These are phyloP conservation scores for Eimeria acervulina DNA, from an alignment of 169 alveolate species.

Conservation along the genomic window DNA sequence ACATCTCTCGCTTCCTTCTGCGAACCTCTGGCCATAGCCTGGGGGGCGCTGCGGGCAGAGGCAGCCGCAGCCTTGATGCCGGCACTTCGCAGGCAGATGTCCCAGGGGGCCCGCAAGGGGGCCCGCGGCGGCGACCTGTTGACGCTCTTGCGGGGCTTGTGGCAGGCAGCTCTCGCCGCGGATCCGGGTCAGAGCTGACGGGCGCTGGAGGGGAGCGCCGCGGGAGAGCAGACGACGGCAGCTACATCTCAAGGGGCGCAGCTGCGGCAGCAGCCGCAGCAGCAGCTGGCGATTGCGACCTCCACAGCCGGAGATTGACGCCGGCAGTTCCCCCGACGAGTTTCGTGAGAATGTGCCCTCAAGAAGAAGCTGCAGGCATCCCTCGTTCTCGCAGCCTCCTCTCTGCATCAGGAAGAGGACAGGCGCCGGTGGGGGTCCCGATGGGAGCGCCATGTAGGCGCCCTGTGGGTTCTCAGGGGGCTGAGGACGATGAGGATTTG, in stretches of 20 bases:
- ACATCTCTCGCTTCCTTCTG: constrained; percentile 56
- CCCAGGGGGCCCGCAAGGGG: constrained; percentile 42
- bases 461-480: background rate
- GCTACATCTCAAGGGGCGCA: constrained; percentile 14
- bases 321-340: background rate
- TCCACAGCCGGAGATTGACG: background rate
- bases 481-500: constrained; percentile 19
- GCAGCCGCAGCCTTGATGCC: background rate
- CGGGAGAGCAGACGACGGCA: background rate
- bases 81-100: background rate
- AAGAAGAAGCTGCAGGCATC: background rate
- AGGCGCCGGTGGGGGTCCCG: background rate
- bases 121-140: constrained; percentile 41
- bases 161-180: constrained; percentile 18
- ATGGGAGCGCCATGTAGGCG: constrained; percentile 1
- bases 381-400: background rate
- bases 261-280: background rate
- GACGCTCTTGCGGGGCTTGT: constrained; percentile 23
- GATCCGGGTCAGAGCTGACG: constrained; percentile 30
- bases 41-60: background rate
- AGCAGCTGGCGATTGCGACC: constrained; percentile 4
- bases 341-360: background rate
- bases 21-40: constrained; percentile 53
- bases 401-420: background rate
- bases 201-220: constrained; percentile 10